Conservation (phyloP, 768 basidiomycete genomes). For the Mycena galopus region DNA sequence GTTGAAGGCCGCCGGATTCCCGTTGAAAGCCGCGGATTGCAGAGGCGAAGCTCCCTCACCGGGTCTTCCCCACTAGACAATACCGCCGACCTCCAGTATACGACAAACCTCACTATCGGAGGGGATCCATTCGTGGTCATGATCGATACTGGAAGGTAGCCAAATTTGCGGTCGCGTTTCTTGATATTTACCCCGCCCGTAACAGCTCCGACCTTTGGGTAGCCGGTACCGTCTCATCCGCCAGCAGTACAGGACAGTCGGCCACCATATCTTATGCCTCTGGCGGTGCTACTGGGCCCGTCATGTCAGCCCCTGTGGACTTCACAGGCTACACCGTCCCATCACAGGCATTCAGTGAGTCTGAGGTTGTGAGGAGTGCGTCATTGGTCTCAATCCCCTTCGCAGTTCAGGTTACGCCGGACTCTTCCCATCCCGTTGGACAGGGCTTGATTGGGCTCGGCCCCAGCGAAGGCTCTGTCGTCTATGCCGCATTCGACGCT, state of each 20-base stretch:
- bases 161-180: background rate
- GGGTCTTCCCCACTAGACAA: slow-evolving; percentile 65
- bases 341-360: slow-evolving; percentile 78
- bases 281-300: slow-evolving; percentile 72
- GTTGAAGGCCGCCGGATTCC: slow-evolving; percentile 55
- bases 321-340: slow-evolving; percentile 71
- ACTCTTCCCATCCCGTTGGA: slow-evolving; percentile 73
- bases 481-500: slow-evolving; percentile 66
- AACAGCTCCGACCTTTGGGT: slow-evolving; percentile 85
- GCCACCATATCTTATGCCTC: slow-evolving; percentile 76
- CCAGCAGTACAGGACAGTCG: slow-evolving; percentile 68
- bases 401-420: slow-evolving; percentile 61
- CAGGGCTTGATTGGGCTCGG: slow-evolving; percentile 84
- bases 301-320: slow-evolving; percentile 64
- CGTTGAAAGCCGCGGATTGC: slow-evolving; percentile 50
- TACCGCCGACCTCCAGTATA: slow-evolving; percentile 80
- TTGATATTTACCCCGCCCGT: slow-evolving; percentile 7
- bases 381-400: background rate
- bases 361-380: background rate
- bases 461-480: slow-evolving; percentile 78
- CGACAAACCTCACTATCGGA: slow-evolving; percentile 77
- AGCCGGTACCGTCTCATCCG: slow-evolving; percentile 58
- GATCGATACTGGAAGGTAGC: slow-evolving; percentile 84
- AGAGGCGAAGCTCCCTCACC: slow-evolving; percentile 34
- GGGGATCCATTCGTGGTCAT: slow-evolving; percentile 70